A percentile compares a stretch with the other conserved stretches of the same genome.
Evolutionary conservation across 2,329 filamentous ascomycete species (phyloP).

Genomic region (Nothophaeocryptopus gaeumannii): DNA sequence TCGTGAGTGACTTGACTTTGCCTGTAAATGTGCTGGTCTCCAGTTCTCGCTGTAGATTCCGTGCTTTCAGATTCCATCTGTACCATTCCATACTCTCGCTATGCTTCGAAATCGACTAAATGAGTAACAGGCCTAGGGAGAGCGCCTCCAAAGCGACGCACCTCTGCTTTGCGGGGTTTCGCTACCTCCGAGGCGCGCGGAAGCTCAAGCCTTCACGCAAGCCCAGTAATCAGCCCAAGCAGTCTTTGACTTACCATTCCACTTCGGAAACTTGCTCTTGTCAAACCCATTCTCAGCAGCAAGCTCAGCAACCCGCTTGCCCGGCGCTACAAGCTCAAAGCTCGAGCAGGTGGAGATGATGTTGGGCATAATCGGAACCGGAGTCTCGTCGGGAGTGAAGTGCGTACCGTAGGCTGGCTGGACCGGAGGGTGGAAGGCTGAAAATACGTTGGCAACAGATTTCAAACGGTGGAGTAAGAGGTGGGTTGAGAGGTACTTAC

Average conservation of each 20-base stretch:
- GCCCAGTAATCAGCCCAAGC: conserved; percentile 25
- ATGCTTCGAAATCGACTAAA: too few relatives aligned
- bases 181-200: too few relatives aligned
- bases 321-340: conserved; percentile 28
- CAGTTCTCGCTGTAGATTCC: too few relatives aligned
- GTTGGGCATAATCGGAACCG: conserved; percentile 34
- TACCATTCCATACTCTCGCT: too few relatives aligned
- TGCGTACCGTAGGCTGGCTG: conserved; percentile 23
- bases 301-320: conserved; percentile 18
- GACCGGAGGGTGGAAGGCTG: conserved; percentile 18
- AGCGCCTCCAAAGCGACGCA: too few relatives aligned
- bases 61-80: too few relatives aligned
- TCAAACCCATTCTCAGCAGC: conserved; percentile 23
- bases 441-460: background rate
- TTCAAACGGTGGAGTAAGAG: background rate
- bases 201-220: conserved; percentile 28
- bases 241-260: conserved; percentile 23
- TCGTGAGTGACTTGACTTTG: too few relatives aligned
- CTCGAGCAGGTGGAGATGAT: conserved; percentile 31
- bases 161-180: too few relatives aligned
- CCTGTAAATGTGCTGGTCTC: too few relatives aligned
- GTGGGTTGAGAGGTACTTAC: background rate
- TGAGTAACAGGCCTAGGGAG: too few relatives aligned
- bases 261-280: conserved; percentile 18
- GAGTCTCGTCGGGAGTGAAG: conserved; percentile 25